Percentiles rank a stretch among this genome's conserved stretches.
phyloP scores from a whole-genome alignment of 2,329 filamentous ascomycete species.

The Penicillium concentricum region DNA sequence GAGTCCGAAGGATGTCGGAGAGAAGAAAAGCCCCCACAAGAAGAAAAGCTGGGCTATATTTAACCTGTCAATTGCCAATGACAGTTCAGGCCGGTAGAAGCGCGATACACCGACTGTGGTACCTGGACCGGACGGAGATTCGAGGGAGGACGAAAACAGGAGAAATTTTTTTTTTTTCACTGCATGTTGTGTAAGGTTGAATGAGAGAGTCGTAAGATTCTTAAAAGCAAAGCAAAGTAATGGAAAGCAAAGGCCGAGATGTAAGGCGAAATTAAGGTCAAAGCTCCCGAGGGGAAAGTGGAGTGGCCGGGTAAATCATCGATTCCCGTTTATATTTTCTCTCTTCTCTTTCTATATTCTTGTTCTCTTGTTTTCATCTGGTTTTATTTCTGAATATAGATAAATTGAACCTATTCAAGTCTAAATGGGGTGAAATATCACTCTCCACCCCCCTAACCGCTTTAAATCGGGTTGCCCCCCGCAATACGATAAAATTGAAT shows the following conservation, averaged over 20 bases:
- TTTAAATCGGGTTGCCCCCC: neutral
- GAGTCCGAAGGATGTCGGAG: neutral
- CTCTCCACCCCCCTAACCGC: constrained; percentile 1
- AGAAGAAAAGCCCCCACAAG: neutral
- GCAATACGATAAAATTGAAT: neutral
- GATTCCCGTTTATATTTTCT: neutral
- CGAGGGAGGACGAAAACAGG: constrained; percentile 20
- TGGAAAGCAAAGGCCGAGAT: neutral
- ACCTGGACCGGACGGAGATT: constrained; percentile 22
- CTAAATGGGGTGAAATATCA: neutral
- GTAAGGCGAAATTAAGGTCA: neutral
- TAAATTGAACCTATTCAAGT: neutral
- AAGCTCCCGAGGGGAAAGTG: constrained; percentile 4
- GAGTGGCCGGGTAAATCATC: constrained; percentile 4
- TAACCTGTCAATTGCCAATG: constrained; percentile 11
- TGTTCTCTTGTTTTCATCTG: neutral
- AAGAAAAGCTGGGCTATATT: constrained; percentile 12
- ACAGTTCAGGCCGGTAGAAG: constrained; percentile 17
- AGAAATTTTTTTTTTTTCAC: constrained; percentile 11
- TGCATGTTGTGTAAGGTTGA: constrained; percentile 1
- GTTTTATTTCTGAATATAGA: no score
- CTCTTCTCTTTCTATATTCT: no score
- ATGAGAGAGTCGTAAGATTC: neutral
- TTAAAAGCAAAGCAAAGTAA: neutral
- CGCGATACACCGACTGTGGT: constrained; percentile 17